Evolutionary conservation across 192 early-diverging fungal genomes (phyloP).

Genomic region (Rhizophagus clarus): DNA sequence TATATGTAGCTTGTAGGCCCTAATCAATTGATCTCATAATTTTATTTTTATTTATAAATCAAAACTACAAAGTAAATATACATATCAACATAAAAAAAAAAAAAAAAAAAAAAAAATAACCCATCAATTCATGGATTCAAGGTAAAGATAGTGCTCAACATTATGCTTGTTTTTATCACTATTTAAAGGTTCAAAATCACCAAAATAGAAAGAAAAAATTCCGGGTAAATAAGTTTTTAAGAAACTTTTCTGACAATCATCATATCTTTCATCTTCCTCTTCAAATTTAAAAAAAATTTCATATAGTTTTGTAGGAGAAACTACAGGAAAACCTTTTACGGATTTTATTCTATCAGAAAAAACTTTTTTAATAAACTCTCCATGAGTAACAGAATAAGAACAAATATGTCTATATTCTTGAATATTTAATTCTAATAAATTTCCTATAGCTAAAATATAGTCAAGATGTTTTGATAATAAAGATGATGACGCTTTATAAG

Average conservation of each 20-base stretch:
- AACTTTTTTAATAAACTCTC: not conserved
- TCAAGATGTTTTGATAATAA: slow-evolving; percentile 6
- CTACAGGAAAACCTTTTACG: not conserved
- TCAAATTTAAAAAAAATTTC: not conserved
- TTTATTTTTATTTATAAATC: too few relatives aligned
- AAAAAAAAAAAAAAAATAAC: too few relatives aligned
- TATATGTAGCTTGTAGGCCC: too few relatives aligned
- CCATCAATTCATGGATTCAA: too few relatives aligned
- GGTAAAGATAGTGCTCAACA: too few relatives aligned
- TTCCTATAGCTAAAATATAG: not conserved
- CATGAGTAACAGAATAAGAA: not conserved
- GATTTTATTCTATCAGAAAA: not conserved
- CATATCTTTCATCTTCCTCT: not conserved
- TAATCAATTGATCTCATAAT: too few relatives aligned
- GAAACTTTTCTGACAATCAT: not conserved
- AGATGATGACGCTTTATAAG: not conserved
- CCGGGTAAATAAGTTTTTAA: not conserved
- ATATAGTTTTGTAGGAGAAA: not conserved
- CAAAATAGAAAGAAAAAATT: not conserved
- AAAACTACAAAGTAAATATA: too few relatives aligned
- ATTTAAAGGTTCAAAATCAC: not conserved
- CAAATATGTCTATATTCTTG: not conserved
- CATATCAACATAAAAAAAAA: too few relatives aligned
- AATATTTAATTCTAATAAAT: not conserved
- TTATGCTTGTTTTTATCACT: not conserved